Percentiles rank a stretch among this genome's conserved stretches.
Evolutionary conservation across 1,284 basidiomycete genomes (phyloP).

Genomic region (Boletus mariae): DNA sequence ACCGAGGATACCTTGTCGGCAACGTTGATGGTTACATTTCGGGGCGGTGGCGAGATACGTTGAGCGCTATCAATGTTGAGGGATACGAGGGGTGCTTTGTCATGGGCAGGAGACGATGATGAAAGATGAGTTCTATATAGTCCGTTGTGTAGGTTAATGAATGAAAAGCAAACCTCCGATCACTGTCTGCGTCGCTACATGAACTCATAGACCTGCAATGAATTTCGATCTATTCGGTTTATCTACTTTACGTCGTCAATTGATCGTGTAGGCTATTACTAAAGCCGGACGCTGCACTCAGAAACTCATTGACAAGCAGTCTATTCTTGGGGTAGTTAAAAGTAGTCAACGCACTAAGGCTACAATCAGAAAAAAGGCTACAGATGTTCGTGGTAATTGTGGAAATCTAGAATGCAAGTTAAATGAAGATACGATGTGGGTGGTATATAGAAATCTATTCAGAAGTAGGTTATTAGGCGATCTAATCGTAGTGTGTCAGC

Average conservation of each 20-base stretch:
- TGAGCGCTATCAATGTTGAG: conserved; percentile 49
- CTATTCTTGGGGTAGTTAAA: neutral
- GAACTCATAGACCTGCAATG: too few relatives aligned
- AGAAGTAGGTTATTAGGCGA: neutral
- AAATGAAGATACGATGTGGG: neutral
- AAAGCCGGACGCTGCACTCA: neutral
- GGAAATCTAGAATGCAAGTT: neutral
- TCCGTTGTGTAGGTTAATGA: too few relatives aligned
- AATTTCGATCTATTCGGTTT: neutral
- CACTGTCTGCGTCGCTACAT: too few relatives aligned
- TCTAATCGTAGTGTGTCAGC: conserved; percentile 5
- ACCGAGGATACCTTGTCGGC: conserved; percentile 71
- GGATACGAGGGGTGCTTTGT: conserved; percentile 78
- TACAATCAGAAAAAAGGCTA: conserved; percentile 19
- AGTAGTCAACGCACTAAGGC: conserved; percentile 11
- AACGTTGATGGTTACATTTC: conserved; percentile 58
- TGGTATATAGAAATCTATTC: neutral
- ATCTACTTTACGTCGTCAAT: neutral
- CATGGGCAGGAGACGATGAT: conserved; percentile 59
- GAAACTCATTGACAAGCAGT: neutral
- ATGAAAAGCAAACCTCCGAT: too few relatives aligned
- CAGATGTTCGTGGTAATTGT: neutral
- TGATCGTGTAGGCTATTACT: neutral
- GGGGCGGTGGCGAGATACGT: conserved; percentile 73
- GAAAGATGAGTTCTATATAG: neutral